phyloP scores from a whole-genome alignment of 352 stramenopile genomes.

The Peronospora farinosa region DNA sequence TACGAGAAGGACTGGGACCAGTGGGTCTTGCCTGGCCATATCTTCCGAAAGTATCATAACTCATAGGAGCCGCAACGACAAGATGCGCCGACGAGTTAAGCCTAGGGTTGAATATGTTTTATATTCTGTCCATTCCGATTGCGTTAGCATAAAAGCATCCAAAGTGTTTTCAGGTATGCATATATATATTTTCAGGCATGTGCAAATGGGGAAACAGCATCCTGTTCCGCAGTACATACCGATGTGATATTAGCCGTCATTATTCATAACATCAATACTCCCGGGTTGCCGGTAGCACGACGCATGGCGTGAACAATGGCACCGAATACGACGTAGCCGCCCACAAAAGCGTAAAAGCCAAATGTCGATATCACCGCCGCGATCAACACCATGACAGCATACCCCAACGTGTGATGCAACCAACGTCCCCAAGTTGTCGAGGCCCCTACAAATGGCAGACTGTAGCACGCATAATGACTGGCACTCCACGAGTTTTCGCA shows the following conservation, averaged over 20 bases:
- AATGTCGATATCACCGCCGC: constrained; percentile 48
- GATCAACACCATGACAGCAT: constrained; percentile 42
- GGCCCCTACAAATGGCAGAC: constrained; percentile 41
- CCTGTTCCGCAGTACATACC: background rate
- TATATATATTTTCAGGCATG: constrained; percentile 8
- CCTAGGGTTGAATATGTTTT: constrained; percentile 14
- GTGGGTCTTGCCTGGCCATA: constrained; percentile 70
- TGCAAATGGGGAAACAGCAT: background rate
- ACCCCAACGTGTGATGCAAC: constrained; percentile 40
- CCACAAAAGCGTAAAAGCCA: constrained; percentile 49
- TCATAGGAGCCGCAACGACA: constrained; percentile 1
- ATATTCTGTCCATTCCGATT: constrained; percentile 12
- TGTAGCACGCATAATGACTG: constrained; percentile 68
- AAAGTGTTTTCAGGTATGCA: constrained; percentile 1
- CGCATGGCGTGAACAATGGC: constrained; percentile 20
- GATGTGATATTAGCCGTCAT: background rate
- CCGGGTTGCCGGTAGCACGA: constrained; percentile 6
- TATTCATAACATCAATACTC: constrained; percentile 1
- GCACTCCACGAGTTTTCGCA: constrained; percentile 50
- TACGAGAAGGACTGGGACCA: constrained; percentile 83
- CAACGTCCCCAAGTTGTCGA: constrained; percentile 30
- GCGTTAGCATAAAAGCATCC: constrained; percentile 6
- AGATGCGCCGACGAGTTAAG: constrained; percentile 1
- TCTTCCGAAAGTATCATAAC: constrained; percentile 67
- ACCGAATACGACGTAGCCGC: constrained; percentile 33